phyloP scores from a whole-genome alignment of 495 filamentous ascomycete species.

The Aspergillus avenaceus region DNA sequence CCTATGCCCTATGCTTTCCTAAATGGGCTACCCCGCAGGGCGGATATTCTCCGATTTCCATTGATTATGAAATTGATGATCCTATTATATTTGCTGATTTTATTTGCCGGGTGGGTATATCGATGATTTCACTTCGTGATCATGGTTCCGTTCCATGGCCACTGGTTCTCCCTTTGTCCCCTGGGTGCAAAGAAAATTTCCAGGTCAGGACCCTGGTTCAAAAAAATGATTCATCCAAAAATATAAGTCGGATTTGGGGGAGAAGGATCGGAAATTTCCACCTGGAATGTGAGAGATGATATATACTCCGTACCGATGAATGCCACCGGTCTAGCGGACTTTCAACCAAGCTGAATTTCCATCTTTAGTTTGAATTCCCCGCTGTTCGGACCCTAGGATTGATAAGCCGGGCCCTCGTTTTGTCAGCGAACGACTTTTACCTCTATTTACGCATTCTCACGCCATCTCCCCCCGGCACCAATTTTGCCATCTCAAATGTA shows the following conservation, averaged over 20 bases:
- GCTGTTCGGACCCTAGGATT: slow-evolving; percentile 1
- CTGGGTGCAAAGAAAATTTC: neutral
- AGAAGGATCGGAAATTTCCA: too few relatives aligned
- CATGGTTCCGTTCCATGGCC: neutral
- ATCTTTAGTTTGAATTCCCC: neutral
- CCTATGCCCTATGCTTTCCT: slow-evolving; percentile 20
- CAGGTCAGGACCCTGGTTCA: neutral
- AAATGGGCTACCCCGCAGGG: slow-evolving; percentile 2
- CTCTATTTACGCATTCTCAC: slow-evolving; percentile 8
- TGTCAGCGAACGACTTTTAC: slow-evolving; percentile 19
- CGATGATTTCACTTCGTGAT: neutral
- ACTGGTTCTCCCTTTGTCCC: neutral
- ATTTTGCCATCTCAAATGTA: slow-evolving; percentile 10
- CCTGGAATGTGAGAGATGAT: too few relatives aligned
- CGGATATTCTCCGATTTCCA: neutral
- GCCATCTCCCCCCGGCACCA: slow-evolving; percentile 3
- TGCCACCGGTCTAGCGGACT: neutral
- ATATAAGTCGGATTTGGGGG: too few relatives aligned
- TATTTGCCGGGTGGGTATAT: neutral
- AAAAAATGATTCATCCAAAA: too few relatives aligned
- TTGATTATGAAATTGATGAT: too few relatives aligned
- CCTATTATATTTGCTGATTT: too few relatives aligned
- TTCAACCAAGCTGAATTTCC: slow-evolving; percentile 4
- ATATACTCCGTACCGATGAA: neutral
- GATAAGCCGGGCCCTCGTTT: slow-evolving; percentile 10